These are phyloP conservation scores for Pulicaria dysenterica DNA, from an alignment of 129 eudicot genomes.

Conservation along the genomic window DNA sequence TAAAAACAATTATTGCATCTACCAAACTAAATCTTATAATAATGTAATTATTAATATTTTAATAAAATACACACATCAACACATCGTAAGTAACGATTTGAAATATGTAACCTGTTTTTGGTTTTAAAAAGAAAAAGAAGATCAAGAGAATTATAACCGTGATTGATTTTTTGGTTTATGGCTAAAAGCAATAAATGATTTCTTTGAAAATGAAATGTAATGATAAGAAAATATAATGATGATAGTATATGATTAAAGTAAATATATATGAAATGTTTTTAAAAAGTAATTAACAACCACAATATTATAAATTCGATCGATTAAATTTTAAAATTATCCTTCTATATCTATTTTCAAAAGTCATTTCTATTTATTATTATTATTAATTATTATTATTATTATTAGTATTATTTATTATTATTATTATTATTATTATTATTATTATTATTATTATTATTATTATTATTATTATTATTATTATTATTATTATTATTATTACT, in stretches of 20 bases:
- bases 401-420: too few relatives aligned
- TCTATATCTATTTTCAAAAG: too few relatives aligned
- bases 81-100: slow-evolving; percentile 21
- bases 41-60: slow-evolving; percentile 1
- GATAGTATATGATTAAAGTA: slow-evolving; percentile 25
- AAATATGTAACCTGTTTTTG: neutral
- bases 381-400: too few relatives aligned
- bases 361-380: too few relatives aligned
- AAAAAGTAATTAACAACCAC: neutral
- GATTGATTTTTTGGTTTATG: slow-evolving; percentile 3
- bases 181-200: slow-evolving; percentile 23
- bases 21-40: slow-evolving; percentile 21
- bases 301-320: neutral
- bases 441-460: too few relatives aligned
- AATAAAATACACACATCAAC: slow-evolving; percentile 22
- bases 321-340: too few relatives aligned
- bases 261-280: neutral
- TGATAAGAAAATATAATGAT: slow-evolving; percentile 16
- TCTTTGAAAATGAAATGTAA: slow-evolving; percentile 13
- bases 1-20: slow-evolving; percentile 32
- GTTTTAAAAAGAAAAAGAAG: neutral
- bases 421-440: too few relatives aligned
- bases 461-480: too few relatives aligned
- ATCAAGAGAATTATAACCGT: slow-evolving; percentile 13
- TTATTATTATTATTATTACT: too few relatives aligned